These are phyloP conservation scores for Serendipita indica DNA, from an alignment of 768 basidiomycete species.

Conservation along the genomic window DNA sequence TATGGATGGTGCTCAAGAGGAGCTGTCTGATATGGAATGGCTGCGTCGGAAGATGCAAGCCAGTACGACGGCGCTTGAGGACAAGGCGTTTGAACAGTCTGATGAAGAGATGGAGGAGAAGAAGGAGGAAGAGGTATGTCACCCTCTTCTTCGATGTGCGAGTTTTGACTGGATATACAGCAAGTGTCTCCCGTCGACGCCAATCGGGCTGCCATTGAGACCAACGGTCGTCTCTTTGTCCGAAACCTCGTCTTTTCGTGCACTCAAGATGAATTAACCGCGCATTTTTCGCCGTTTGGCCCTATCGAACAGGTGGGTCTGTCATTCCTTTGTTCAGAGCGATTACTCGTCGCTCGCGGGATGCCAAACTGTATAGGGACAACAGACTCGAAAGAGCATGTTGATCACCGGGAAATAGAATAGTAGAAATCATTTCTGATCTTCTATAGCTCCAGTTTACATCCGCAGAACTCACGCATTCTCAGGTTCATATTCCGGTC, in stretches of 20 bases:
- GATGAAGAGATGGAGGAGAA: conserved; percentile 34
- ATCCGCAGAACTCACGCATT: background rate
- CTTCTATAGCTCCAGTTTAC: conserved; percentile 13
- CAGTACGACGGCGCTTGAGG: conserved; percentile 21
- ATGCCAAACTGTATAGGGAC: conserved; percentile 35
- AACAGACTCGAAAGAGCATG: conserved; percentile 44
- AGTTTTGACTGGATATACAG: background rate
- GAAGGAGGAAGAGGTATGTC: conserved; percentile 13
- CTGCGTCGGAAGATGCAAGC: conserved; percentile 44
- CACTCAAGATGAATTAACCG: conserved; percentile 50
- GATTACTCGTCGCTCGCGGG: background rate
- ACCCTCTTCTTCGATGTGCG: background rate
- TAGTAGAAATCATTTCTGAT: conserved; percentile 43
- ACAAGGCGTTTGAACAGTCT: conserved; percentile 47
- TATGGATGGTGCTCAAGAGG: conserved; percentile 23
- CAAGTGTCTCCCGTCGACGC: conserved; percentile 17
- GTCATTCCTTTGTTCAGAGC: background rate
- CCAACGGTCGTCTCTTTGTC: conserved; percentile 71
- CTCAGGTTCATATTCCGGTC: conserved; percentile 43
- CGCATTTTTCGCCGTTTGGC: conserved; percentile 55
- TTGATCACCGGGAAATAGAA: conserved; percentile 44
- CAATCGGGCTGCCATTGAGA: conserved; percentile 38
- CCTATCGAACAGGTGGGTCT: conserved; percentile 56
- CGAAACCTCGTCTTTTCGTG: conserved; percentile 91
- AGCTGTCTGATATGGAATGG: conserved; percentile 60